Base-by-base conservation (phyloP, 371 early-diverging fungal species). In the Lichtheimia ramosa region DNA sequence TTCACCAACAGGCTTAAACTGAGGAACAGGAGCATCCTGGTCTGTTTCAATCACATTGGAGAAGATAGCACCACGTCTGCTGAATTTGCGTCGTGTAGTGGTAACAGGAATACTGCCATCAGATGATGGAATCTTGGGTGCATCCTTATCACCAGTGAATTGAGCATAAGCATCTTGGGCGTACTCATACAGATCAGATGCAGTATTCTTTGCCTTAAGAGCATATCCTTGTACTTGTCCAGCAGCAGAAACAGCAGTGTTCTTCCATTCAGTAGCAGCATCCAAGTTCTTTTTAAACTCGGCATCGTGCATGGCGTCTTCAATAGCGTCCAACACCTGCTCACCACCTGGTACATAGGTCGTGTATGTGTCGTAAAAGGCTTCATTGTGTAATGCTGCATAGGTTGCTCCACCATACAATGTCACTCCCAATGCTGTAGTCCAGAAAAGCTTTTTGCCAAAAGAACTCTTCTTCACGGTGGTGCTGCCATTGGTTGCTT, bases 311-410 rank as follows among this genome's bases (percentile, higher is more conserved):
- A 64, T 58, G 53, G 68, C 63, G 51, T 77, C 78, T 27, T 75
- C 81, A 5, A 77, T 61, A 27, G 59, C 43, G 39, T 81, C 78
- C 49, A 81, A 54, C 3, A 77, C 42, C 16, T 68, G 25, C 20
- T 77, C 74, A 5, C 77, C 81, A 2, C 81, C 81, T 15, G 77
- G 78, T 7, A 81, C 63, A 41, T 81, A 74, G 5, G 72, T 74
- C 5, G 68, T 74, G 59, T 66, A 81, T 3, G 74, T 77, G 50
- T 77, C 74, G 34, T 75, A 51, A 43, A 81, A 81, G 0, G 72
- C 73, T 59, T 77, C 72, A 46, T 81, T 74, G n/a, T 69, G 63
- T 0, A 77, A 39, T 5, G 81, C 75, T 18, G 67, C 64, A 24
- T 74, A 75, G 3, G 75, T 71, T 3, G 77, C 75, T 3, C 81